Percentiles rank a stretch among this genome's conserved stretches.
Conservation (phyloP, 106 monocot species). For the Hemerocallis citrina region DNA sequence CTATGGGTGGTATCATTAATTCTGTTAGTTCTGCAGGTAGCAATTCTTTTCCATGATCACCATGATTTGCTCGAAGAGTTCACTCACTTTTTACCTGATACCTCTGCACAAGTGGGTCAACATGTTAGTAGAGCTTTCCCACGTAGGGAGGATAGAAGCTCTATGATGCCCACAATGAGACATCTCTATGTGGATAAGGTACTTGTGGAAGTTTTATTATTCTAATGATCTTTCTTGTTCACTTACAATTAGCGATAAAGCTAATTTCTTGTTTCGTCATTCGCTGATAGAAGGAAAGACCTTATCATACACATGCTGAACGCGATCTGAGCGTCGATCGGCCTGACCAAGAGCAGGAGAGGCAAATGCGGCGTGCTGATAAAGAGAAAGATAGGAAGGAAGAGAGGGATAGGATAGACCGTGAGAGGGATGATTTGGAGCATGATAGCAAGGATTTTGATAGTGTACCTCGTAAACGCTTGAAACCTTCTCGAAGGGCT, state of each 20-base stretch:
- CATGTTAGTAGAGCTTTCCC: slow-evolving; percentile 37
- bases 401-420: slow-evolving; percentile 56
- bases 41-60: slow-evolving; percentile 57
- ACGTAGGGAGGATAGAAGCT: slow-evolving; percentile 49
- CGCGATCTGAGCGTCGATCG: slow-evolving; percentile 73
- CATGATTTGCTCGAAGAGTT: slow-evolving; percentile 77
- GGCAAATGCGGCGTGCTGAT: slow-evolving; percentile 49
- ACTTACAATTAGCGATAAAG: no score
- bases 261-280: no score
- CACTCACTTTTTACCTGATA: no score
- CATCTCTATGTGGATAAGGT: no score
- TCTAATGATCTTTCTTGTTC: no score
- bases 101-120: slow-evolving; percentile 27
- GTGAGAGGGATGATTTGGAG: slow-evolving; percentile 57
- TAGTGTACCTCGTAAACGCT: slow-evolving; percentile 17
- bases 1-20: background rate
- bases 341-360: slow-evolving; percentile 69
- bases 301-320: slow-evolving; percentile 35
- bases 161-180: slow-evolving; percentile 31
- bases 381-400: slow-evolving; percentile 83
- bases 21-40: slow-evolving; percentile 42
- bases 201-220: background rate
- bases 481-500: slow-evolving; percentile 42
- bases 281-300: slow-evolving; percentile 60
- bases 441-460: slow-evolving; percentile 60